phyloP scores from a whole-genome alignment of 768 basidiomycete genomes.

The Pleurotus cornucopiae region DNA sequence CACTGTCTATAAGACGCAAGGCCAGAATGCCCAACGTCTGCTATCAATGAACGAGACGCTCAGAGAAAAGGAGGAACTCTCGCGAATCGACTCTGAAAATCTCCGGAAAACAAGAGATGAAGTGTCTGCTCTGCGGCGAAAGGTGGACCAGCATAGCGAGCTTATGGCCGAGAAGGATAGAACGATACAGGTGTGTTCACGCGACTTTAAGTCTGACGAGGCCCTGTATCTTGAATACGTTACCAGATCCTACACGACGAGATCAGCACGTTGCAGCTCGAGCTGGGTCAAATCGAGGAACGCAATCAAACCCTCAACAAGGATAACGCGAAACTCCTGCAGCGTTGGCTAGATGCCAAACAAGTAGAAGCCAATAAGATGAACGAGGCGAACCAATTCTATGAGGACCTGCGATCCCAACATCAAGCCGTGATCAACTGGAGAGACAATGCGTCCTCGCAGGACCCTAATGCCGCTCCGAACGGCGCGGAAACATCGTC shows the following conservation, averaged over 20 bases:
- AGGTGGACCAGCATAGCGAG: conserved; percentile 81
- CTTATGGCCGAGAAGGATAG: conserved; percentile 86
- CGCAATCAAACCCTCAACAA: conserved; percentile 82
- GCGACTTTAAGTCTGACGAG: not conserved
- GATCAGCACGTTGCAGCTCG: conserved; percentile 86
- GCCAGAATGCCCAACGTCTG: conserved; percentile 90
- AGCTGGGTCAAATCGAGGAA: conserved; percentile 85
- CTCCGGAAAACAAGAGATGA: conserved; percentile 77
- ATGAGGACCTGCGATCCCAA: conserved; percentile 79
- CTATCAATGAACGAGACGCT: conserved; percentile 94
- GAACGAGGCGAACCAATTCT: conserved; percentile 91
- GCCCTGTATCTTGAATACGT: too few species aligned
- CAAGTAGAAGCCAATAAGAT: conserved; percentile 90
- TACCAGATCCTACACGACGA: conserved; percentile 89
- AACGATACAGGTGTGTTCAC: conserved; percentile 72
- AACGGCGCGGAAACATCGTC: conserved; percentile 27
- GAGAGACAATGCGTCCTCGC: conserved; percentile 39
- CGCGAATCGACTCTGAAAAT: conserved; percentile 77
- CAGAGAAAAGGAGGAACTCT: conserved; percentile 87
- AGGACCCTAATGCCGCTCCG: conserved; percentile 9
- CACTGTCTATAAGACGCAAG: conserved; percentile 93
- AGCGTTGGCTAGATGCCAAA: conserved; percentile 96
- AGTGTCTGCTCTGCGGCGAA: conserved; percentile 60
- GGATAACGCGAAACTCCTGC: conserved; percentile 92
- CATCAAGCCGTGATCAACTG: conserved; percentile 60